A percentile compares a stretch with the other conserved stretches of the same genome.
Conservation (phyloP, 331 rosid species). For the Cydonia oblonga region DNA sequence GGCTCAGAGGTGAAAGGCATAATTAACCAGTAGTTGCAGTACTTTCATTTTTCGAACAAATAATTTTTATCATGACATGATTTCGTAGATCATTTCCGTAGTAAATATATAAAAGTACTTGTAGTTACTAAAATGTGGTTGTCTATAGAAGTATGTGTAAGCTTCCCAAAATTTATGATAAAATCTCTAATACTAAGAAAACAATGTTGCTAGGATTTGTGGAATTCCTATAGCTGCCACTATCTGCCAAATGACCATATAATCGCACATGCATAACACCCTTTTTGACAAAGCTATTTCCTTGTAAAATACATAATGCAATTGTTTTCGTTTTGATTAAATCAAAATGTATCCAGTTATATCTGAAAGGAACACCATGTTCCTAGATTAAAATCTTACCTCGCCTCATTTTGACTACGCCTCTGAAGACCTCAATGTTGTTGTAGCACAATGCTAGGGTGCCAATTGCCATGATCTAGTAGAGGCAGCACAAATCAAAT, state of each 20-base stretch:
- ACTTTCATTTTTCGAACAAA: neutral
- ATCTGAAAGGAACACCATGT: constrained; percentile 2
- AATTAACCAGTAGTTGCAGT: neutral
- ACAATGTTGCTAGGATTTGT: neutral
- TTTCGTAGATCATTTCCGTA: neutral
- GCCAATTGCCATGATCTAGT: constrained; percentile 94
- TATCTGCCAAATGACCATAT: neutral
- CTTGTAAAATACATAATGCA: neutral
- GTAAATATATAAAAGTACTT: neutral
- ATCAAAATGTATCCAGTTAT: neutral
- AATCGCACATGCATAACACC: neutral
- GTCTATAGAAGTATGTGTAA: neutral
- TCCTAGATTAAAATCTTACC: constrained; percentile 41
- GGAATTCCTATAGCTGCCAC: neutral
- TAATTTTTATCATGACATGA: neutral
- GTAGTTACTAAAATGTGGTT: neutral
- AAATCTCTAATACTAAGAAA: neutral
- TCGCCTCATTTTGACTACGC: constrained; percentile 95
- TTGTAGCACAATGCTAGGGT: constrained; percentile 87
- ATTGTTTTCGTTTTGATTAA: neutral
- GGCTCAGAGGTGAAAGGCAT: neutral
- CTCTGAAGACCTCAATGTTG: constrained; percentile 80
- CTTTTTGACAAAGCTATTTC: neutral
- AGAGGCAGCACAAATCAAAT: constrained; percentile 11
- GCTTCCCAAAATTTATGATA: neutral